Conservation (phyloP, 2,329 filamentous ascomycete species). For the Talaromyces rugulosus region DNA sequence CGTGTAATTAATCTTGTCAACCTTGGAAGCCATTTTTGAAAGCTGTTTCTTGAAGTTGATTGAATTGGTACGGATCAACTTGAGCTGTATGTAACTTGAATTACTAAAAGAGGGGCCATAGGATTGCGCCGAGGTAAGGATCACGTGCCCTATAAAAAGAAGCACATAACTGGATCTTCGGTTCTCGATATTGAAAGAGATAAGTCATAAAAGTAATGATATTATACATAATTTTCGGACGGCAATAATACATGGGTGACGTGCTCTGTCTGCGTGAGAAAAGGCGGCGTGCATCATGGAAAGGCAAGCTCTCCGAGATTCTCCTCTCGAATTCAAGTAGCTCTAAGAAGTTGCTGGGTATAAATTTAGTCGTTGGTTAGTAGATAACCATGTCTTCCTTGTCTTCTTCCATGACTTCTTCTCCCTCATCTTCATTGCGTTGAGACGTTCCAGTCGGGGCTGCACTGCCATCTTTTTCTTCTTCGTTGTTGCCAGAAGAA, state of each 20-base stretch:
- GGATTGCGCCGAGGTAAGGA: background rate
- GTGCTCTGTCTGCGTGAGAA: background rate
- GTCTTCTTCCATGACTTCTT: constrained; percentile 74
- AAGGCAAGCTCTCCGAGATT: background rate
- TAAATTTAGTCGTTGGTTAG: constrained; percentile 35
- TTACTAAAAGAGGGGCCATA: background rate
- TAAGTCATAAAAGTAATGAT: background rate
- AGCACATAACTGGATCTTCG: background rate
- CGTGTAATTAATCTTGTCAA: constrained; percentile 59
- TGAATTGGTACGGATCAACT: background rate
- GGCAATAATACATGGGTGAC: background rate
- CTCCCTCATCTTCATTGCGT: constrained; percentile 62
- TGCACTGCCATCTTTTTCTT: constrained; percentile 33
- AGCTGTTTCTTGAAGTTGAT: background rate
- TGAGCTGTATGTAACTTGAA: constrained; percentile 1
- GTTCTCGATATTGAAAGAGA: background rate
- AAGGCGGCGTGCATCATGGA: background rate
- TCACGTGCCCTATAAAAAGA: background rate
- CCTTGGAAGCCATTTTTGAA: constrained; percentile 12
- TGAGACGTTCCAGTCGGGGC: constrained; percentile 24
- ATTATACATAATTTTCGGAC: background rate
- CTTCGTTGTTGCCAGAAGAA: constrained; percentile 24
- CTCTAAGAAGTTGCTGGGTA: background rate
- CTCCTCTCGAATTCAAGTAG: background rate
- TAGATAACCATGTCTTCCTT: constrained; percentile 92